These are phyloP conservation scores for Aspergillus sp. DNA, from an alignment of 2,329 filamentous ascomycete species.

Conservation along the genomic window DNA sequence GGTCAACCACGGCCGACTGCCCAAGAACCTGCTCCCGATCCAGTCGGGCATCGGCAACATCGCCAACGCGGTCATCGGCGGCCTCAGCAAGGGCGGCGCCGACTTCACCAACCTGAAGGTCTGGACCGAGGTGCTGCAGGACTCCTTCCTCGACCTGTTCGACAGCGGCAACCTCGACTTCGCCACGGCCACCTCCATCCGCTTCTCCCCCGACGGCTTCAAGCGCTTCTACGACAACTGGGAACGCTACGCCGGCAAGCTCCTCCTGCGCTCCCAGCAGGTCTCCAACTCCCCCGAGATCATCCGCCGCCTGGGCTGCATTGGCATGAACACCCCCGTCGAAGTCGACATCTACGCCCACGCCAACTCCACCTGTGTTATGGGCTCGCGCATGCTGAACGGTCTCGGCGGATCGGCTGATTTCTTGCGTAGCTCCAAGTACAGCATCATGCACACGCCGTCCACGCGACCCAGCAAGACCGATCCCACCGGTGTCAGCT, in stretches of 20 bases:
- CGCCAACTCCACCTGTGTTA: slow-evolving; percentile 86
- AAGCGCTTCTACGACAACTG: slow-evolving; percentile 86
- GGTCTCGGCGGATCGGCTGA: slow-evolving; percentile 79
- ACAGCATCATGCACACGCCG: slow-evolving; percentile 92
- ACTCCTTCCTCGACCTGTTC: slow-evolving; percentile 90
- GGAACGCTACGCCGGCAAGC: slow-evolving; percentile 75
- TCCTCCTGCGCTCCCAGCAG: slow-evolving; percentile 82
- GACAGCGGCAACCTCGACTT: slow-evolving; percentile 86
- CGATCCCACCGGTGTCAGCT: slow-evolving; percentile 77
- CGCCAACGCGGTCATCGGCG: slow-evolving; percentile 85
- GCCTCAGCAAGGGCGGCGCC: slow-evolving; percentile 68
- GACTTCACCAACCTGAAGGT: slow-evolving; percentile 87
- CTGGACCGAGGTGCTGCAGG: slow-evolving; percentile 91
- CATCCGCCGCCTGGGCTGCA: slow-evolving; percentile 80
- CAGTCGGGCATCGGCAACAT: slow-evolving; percentile 93
- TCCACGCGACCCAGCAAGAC: slow-evolving; percentile 76
- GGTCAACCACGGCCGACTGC: slow-evolving; percentile 73
- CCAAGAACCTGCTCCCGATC: slow-evolving; percentile 72
- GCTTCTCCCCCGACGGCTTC: slow-evolving; percentile 89
- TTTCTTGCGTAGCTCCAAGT: slow-evolving; percentile 75
- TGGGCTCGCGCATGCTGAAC: slow-evolving; percentile 85
- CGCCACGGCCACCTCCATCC: slow-evolving; percentile 84
- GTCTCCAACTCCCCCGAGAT: slow-evolving; percentile 90
- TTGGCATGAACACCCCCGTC: slow-evolving; percentile 93
- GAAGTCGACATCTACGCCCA: slow-evolving; percentile 95